phyloP scores from a whole-genome alignment of 2,329 filamentous ascomycete species.

The Aotearoamyces nothofagi region DNA sequence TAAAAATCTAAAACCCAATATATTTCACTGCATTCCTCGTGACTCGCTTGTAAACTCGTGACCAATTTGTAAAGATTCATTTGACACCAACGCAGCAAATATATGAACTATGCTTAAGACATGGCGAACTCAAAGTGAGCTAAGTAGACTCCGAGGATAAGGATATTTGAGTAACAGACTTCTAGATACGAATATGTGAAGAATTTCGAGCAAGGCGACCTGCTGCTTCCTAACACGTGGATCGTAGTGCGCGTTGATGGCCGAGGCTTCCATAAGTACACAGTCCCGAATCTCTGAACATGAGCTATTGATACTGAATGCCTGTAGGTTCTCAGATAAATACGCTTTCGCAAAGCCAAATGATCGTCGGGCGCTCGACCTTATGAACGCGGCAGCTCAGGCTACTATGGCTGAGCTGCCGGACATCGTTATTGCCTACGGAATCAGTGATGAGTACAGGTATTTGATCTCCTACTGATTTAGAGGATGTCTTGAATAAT shows the following conservation, averaged over 20 bases:
- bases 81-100: no score
- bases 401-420: conserved; percentile 71
- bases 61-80: no score
- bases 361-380: conserved; percentile 68
- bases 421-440: conserved; percentile 79
- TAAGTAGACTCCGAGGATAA: background rate
- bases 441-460: conserved; percentile 89
- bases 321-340: conserved; percentile 59
- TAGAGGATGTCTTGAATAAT: conserved; percentile 3
- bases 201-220: conserved; percentile 70
- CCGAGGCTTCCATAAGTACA: conserved; percentile 83
- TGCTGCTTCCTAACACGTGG: conserved; percentile 81
- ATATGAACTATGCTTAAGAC: conserved; percentile 1
- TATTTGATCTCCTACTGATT: conserved; percentile 17
- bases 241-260: conserved; percentile 90
- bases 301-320: conserved; percentile 1
- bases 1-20: no score
- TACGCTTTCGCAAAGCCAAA: conserved; percentile 89
- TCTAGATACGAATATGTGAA: conserved; percentile 86
- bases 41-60: no score
- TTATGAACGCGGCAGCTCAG: conserved; percentile 90
- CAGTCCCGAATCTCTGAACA: conserved; percentile 2
- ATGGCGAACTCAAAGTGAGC: conserved; percentile 8
- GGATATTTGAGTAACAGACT: no score
- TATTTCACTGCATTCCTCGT: no score